Evolutionary conservation across 2,329 filamentous ascomycete species (phyloP), one percentile per base, ranked within the genome.

Genomic region (Stachybotrys elegans): DNA sequence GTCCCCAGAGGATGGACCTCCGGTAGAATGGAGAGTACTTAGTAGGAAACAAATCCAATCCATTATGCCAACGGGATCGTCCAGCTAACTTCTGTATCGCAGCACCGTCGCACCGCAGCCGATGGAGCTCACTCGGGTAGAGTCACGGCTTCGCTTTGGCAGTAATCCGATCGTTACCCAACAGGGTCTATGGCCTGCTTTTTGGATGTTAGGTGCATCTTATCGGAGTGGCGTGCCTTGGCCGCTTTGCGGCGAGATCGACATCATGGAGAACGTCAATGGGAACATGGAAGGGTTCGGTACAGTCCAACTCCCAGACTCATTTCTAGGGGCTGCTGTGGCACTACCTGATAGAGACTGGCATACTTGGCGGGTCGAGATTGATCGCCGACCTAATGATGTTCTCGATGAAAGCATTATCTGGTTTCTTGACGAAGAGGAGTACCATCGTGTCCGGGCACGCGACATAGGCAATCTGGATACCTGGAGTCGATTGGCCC

Each of bases 21-120:
- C 7, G 73, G 68, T 12, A 68, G 73, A 17, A 57, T 77, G 52
- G 73, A 77, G 60, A 68, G 66, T 48, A 68, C 8, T 9, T 29
- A 29, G 25, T 29, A 29, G 25, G 25, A 8, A 29, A 9, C 25
- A 8, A 29, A 9, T 8, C 8, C 14, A 9, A 9, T 9, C 25
- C 8, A 14, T 8, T 29, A 14, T 14, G 14, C 14, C 14, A 8
- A 29, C 14, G 14, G 25, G 14, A 29, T 9, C 8, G 25, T 14
- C 14, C 8, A 29, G 8, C 14, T 29, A 8, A 14, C 9, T 9
- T 35, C 17, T 8, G 8, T 35, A 19, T 17, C n/a, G 8, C 17
- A 35, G 32, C 16, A 35, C 32, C 17, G 9, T 35, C 9, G 16
- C 16, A n/a, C 32, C 32, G 9, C 32, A 11, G 9, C 9, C 32